Base-by-base conservation (phyloP, 306 rosid species). In the Corylus heterophylla region DNA sequence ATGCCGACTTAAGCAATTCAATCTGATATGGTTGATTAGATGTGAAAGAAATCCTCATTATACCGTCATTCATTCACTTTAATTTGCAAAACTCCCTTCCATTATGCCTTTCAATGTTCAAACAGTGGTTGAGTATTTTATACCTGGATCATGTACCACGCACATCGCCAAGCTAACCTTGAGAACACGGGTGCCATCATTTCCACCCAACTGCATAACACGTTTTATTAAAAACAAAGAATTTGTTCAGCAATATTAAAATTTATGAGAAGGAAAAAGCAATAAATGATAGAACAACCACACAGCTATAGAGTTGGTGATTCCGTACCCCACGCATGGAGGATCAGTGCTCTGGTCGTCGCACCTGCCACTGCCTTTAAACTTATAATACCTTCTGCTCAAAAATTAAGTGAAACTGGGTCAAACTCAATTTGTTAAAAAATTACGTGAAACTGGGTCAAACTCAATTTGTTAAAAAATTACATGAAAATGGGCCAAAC, bases 171-270 rank as follows among this genome's bases (percentile, higher is more conserved):
- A 61, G 97, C 89, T 17, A 75, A 85, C 77, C 82, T 90, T 54
- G 98, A 87, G 79, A 94, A 92, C 83, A 94, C 98, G 1, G 98
- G 98, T 51, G 97, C 98, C 98, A 94, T 94, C 97, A 92, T 92
- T 89, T 94, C 98, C 83, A 94, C 98, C 97, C 97, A 94, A 74
- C 98, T 94, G 88, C 66, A 72, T 13, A 37, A 82, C 72, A 76
- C 74, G 76, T 39, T 80, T 78, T 55, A 59, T 82, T 71, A 75
- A 64, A 68, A 44, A 73, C 44, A 78, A 81, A 74, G 79, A 66
- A 58, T 22, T 71, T 74, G 54, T 45, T 49, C 76, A 14, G 49
- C 20, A 83, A 64, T 80, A 20, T 64, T 79, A 70, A 44, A 66
- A 48, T 13, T 58, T 45, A 71, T 70, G 49, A 16, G 44, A 71